Evolutionary conservation across 2,329 filamentous ascomycete genomes (phyloP).

Genomic region (Ascochyta viciae-villosae): DNA sequence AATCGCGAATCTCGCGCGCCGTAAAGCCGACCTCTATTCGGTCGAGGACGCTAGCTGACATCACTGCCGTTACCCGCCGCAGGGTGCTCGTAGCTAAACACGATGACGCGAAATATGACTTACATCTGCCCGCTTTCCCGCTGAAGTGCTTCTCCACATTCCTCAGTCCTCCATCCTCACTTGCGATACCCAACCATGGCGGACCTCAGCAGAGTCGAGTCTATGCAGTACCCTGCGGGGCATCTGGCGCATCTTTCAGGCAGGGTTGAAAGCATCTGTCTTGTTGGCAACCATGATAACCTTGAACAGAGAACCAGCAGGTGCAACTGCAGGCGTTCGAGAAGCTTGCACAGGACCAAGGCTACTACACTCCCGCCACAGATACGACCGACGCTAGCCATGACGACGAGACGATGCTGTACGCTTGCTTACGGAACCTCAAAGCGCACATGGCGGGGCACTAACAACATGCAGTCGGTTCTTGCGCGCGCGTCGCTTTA

Average conservation of each 20-base stretch:
- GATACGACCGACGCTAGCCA: constrained; percentile 61
- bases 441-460: constrained; percentile 24
- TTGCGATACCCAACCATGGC: constrained; percentile 31
- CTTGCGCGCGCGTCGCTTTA: constrained; percentile 83
- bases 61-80: constrained; percentile 39
- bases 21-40: constrained; percentile 23
- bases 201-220: constrained; percentile 47
- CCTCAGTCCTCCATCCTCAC: neutral
- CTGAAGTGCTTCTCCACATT: constrained; percentile 1
- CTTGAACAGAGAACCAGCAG: constrained; percentile 66
- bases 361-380: constrained; percentile 63
- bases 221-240: constrained; percentile 72
- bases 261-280: too few species aligned
- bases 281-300: too few species aligned
- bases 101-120: constrained; percentile 31
- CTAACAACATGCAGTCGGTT: constrained; percentile 69
- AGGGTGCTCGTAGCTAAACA: constrained; percentile 22
- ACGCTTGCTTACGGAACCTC: constrained; percentile 39
- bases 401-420: constrained; percentile 77
- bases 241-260: constrained; percentile 74
- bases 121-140: constrained; percentile 20
- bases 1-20: constrained; percentile 21
- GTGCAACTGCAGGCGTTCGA: constrained; percentile 76
- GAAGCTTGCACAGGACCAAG: constrained; percentile 67
- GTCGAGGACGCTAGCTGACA: constrained; percentile 29